Percentiles rank a stretch among this genome's conserved stretches.
These are phyloP conservation scores for Candida multigemmis DNA, from an alignment of 805 yeast species.

Conservation along the genomic window DNA sequence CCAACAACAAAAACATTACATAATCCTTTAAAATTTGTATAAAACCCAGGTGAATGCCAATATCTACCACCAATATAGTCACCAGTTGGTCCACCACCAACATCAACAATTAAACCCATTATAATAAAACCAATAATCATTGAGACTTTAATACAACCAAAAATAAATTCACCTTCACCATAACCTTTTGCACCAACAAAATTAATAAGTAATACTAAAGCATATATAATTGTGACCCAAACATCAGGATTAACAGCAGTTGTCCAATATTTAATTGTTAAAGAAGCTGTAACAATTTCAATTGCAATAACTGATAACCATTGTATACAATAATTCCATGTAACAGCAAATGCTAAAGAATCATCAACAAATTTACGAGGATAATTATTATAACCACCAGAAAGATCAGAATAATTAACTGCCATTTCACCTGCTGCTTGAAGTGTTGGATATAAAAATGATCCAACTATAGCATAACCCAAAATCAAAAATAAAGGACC, in stretches of 20 bases:
- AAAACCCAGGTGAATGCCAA: conserved; percentile 26
- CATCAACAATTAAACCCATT: conserved; percentile 21
- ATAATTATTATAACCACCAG: conserved; percentile 28
- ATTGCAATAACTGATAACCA: conserved; percentile 26
- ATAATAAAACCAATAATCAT: conserved; percentile 27
- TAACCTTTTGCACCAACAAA: conserved; percentile 27
- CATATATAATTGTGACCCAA: conserved; percentile 25
- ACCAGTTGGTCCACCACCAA: conserved; percentile 26
- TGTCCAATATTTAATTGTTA: conserved; percentile 27
- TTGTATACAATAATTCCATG: conserved; percentile 22
- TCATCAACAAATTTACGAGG: conserved; percentile 26
- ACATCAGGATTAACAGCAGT: conserved; percentile 21
- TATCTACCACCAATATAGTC: conserved; percentile 27
- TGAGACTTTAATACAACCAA: conserved; percentile 21
- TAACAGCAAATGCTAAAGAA: conserved; percentile 26
- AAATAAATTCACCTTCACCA: conserved; percentile 26
- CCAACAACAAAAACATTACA: conserved; percentile 25
- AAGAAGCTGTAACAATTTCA: conserved; percentile 27
- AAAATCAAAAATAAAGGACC: conserved; percentile 38
- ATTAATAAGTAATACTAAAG: conserved; percentile 18
- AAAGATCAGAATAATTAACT: conserved; percentile 32
- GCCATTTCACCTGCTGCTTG: conserved; percentile 59
- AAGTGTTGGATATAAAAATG: conserved; percentile 47
- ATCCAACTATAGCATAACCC: conserved; percentile 50
- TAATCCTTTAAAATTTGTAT: conserved; percentile 28